Evolutionary conservation across 2,329 filamentous ascomycete genomes (phyloP), one percentile per base, ranked within the genome.

Genomic region (Cercospora brassicicola): DNA sequence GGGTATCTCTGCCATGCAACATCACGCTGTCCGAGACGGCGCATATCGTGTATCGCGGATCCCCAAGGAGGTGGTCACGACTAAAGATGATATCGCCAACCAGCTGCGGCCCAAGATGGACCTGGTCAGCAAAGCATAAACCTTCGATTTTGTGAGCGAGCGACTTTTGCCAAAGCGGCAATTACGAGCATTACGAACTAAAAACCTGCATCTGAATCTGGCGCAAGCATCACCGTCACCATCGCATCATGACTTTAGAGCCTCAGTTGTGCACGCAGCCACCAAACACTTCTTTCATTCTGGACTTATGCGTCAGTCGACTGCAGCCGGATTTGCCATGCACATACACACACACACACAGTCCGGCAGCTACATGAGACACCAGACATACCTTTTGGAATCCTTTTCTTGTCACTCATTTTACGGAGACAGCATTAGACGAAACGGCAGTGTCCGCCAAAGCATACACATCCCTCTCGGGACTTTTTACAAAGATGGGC

Each of bases 41-140:
- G 93, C 93, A 56, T 94, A 96, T 76, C 91, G 94, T 70, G 88
- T 97, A 72, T 95, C 92, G 77, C 89, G 91, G 60, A 86, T 97
- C 69, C 93, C 94, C 0, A 89, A 88, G 67, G 92, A 94, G 73
- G 87, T 90, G 53, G 92, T 96, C 67, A 94, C 93, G 72, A 93
- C 92, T 3, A 86, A 85, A 75, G 87, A 90, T 36, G 88, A 92
- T 66, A 80, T 94, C 78, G 80, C 82, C 66, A 80, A 79, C n/a
- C 82, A 88, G 71, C 79, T 90, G 77, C 81, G 81, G 74, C 88
- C 88, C 3, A 75, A 71, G 65, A 73, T 76, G 75, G 64, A 74
- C 60, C 65, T 77, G 72, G 66, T 66, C 55, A 66, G 68, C 28
- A 59, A 62, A 48, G 70, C 70, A 63, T 73, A 72, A 62, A 67